Percentiles rank a stretch among this genome's conserved stretches.
Evolutionary conservation across 139 green algal species (phyloP).

Genomic region (Chlorella ohadii): DNA sequence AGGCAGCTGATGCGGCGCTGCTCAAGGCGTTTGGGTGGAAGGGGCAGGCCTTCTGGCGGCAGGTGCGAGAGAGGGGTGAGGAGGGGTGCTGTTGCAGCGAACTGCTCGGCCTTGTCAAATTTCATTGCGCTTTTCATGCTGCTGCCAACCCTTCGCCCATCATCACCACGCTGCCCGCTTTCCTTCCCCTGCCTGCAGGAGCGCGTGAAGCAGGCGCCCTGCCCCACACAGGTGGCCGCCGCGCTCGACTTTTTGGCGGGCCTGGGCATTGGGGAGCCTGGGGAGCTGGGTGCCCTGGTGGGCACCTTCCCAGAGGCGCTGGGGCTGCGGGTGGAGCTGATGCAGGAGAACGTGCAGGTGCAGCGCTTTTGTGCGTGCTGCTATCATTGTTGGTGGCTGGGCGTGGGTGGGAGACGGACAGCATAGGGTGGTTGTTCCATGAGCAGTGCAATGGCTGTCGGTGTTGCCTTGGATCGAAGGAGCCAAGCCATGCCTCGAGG

Average conservation of each 20-base stretch:
- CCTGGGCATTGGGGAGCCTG: neutral
- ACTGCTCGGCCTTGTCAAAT: too few species aligned
- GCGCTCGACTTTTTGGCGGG: neutral
- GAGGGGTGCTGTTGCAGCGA: too few species aligned
- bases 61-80: neutral
- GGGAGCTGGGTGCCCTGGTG: neutral
- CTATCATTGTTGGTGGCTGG: too few species aligned
- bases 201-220: neutral
- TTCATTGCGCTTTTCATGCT: too few species aligned
- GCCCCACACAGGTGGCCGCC: neutral
- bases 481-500: too few species aligned
- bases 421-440: too few species aligned
- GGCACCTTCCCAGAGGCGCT: slow-evolving; percentile 17
- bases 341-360: slow-evolving; percentile 43
- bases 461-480: too few species aligned
- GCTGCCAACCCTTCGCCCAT: too few species aligned
- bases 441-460: too few species aligned
- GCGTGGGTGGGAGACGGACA: too few species aligned
- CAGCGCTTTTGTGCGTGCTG: neutral
- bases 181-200: neutral
- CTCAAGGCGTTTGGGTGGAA: slow-evolving; percentile 44
- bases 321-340: slow-evolving; percentile 3
- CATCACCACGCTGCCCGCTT: too few species aligned
- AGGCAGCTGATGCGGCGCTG: slow-evolving; percentile 6
- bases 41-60: slow-evolving; percentile 45